phyloP scores from a whole-genome alignment of 2,329 filamentous ascomycete species.

The Ophiostoma australiae region DNA sequence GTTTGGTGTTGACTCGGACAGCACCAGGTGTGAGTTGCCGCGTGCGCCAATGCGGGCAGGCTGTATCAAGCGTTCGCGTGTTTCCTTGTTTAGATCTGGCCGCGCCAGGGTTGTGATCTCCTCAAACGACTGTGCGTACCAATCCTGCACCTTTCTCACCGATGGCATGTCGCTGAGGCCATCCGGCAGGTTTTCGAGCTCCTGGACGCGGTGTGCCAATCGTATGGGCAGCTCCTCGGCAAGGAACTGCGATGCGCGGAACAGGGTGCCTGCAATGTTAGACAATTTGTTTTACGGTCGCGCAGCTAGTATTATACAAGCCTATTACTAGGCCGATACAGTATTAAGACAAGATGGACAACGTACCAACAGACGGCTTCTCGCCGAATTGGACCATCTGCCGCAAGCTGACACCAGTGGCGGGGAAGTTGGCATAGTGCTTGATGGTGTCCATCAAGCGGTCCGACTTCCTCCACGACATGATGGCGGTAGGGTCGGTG shows the following conservation, averaged over 20 bases:
- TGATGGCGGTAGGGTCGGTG: constrained; percentile 41
- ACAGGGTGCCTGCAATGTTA: constrained; percentile 68
- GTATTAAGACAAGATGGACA: background rate
- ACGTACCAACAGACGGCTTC: constrained; percentile 78
- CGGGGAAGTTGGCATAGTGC: constrained; percentile 94
- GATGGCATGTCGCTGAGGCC: constrained; percentile 97
- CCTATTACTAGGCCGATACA: no score
- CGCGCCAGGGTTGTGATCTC: constrained; percentile 86
- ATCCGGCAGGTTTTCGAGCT: constrained; percentile 86
- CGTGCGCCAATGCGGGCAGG: constrained; percentile 56
- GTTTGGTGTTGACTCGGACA: constrained; percentile 81
- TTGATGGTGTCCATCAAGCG: constrained; percentile 94
- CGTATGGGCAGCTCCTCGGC: constrained; percentile 97
- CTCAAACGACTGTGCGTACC: constrained; percentile 99
- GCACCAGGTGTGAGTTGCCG: constrained; percentile 48
- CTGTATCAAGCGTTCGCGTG: constrained; percentile 72
- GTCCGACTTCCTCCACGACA: constrained; percentile 92
- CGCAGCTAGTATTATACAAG: background rate
- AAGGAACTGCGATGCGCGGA: constrained; percentile 95
- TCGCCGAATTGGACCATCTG: constrained; percentile 99
- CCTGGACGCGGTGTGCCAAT: constrained; percentile 90
- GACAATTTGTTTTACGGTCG: background rate
- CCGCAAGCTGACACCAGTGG: constrained; percentile 89
- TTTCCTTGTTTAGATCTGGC: constrained; percentile 68
- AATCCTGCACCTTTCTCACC: constrained; percentile 89